Base-by-base conservation (phyloP, 2,329 filamentous ascomycete genomes). In the Aspergillus awamori region DNA sequence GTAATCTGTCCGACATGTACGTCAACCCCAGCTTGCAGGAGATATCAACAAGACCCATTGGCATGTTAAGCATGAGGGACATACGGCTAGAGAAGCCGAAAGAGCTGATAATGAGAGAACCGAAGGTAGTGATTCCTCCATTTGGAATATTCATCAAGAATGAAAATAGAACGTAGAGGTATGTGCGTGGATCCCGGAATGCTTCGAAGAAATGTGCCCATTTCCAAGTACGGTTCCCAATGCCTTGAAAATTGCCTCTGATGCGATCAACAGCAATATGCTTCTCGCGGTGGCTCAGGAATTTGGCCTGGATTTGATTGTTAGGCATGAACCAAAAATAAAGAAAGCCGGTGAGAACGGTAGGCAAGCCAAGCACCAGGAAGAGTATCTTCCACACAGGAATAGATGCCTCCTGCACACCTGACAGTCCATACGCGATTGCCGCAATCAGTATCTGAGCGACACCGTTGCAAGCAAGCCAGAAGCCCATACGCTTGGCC, bases 41-140 rank as follows among this genome's bases (percentile, higher is more conserved):
- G 15, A 26, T 48, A 8, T 48, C 45, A 4, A 48, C 15, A 17
- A 48, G 45, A 6, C 45, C 45, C n/a, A 22, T 20, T 8, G 45
- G 45, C n/a, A 22, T 22, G 8, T 22, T 48, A 1, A 48, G 45
- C 7, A 48, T 8, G 20, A 48, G 45, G 45, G 45, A 8, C n/a
- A 48, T 17, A 7, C 45, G 45, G 24, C 20, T 22, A 10, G n/a
- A 17, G 45, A 48, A 48, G 45, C 45, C 45, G 4, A 48, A 48
- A 13, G 45, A 48, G 15, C 13, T 48, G 2, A 48, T 48, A 13
- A 48, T 13, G 10, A 48, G n/a, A 3, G 45, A 48, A 22, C 45
- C 45, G 15, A 67, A 67, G 8, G 63, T 65, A n/a, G 66, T 68
- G n/a, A 65, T 63, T 11, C 57, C 49, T 1, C 63, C 62, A 22